Percentiles rank a stretch among this genome's conserved stretches.
Evolutionary conservation across 345 rosid genomes (phyloP).

Genomic region (Cardamine occulta): DNA sequence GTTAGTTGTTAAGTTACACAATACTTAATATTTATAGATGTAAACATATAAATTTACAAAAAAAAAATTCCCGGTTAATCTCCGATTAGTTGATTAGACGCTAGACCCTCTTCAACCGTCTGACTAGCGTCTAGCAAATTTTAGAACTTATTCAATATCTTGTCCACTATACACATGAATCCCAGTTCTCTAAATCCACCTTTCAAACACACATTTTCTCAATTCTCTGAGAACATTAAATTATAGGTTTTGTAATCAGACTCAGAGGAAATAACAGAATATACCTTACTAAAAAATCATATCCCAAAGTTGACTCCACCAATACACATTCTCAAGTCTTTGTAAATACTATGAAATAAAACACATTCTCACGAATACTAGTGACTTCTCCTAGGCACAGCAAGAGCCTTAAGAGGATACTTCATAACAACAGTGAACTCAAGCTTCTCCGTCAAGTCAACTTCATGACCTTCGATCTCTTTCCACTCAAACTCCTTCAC

Average conservation of each 20-base stretch:
- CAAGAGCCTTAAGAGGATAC: constrained; percentile 17
- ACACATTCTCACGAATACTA: neutral
- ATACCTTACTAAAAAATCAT: neutral
- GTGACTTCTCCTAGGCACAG: constrained; percentile 14
- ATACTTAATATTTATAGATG: too few species aligned
- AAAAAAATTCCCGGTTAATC: too few species aligned
- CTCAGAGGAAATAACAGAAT: neutral
- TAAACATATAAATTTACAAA: too few species aligned
- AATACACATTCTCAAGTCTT: neutral
- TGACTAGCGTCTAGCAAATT: too few species aligned
- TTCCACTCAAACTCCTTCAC: constrained; percentile 29
- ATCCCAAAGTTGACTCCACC: neutral
- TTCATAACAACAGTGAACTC: constrained; percentile 32
- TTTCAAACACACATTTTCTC: neutral
- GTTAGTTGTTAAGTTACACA: too few species aligned
- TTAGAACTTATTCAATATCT: too few species aligned
- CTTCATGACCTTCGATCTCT: neutral
- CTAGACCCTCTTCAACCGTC: too few species aligned
- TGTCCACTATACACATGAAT: neutral
- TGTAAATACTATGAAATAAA: neutral
- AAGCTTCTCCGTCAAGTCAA: constrained; percentile 27
- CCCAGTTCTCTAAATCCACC: too few species aligned
- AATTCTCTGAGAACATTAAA: neutral
- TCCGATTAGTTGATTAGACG: too few species aligned
- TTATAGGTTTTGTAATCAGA: neutral